phyloP scores from a whole-genome alignment of 805 yeast genomes.

The Starmerella khaoyaiensis region DNA sequence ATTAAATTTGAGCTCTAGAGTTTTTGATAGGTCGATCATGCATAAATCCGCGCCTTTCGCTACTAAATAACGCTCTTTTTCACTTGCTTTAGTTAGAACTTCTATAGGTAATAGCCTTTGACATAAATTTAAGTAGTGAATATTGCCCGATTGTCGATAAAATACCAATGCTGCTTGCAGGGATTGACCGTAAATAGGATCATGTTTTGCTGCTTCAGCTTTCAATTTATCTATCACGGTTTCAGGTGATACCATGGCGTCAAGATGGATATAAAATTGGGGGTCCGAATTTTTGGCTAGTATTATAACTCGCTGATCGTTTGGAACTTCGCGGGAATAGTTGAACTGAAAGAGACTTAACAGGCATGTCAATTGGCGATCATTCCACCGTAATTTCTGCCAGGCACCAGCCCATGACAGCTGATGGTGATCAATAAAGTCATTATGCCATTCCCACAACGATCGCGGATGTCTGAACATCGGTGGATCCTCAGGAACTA shows the following conservation, averaged over 20 bases:
- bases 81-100: not conserved
- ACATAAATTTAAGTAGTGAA: not conserved
- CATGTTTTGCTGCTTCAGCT: not conserved
- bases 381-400: no score
- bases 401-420: not conserved
- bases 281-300: no score
- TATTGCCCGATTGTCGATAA: not conserved
- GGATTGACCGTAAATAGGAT: slow-evolving; percentile 1
- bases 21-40: not conserved
- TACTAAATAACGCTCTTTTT: not conserved
- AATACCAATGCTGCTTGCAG: slow-evolving; percentile 2
- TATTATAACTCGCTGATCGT: no score
- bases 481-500: slow-evolving; percentile 1
- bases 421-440: not conserved
- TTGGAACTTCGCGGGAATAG: no score
- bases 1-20: no score
- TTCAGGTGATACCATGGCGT: not conserved
- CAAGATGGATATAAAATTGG: not conserved
- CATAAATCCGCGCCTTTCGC: slow-evolving; percentile 1
- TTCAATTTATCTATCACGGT: slow-evolving; percentile 1
- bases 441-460: slow-evolving; percentile 5
- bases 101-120: slow-evolving; percentile 4
- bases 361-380: no score
- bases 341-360: no score
- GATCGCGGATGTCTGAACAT: not conserved